Base-by-base conservation (phyloP, 2,329 filamentous ascomycete species). In the Helotiales sp. region DNA sequence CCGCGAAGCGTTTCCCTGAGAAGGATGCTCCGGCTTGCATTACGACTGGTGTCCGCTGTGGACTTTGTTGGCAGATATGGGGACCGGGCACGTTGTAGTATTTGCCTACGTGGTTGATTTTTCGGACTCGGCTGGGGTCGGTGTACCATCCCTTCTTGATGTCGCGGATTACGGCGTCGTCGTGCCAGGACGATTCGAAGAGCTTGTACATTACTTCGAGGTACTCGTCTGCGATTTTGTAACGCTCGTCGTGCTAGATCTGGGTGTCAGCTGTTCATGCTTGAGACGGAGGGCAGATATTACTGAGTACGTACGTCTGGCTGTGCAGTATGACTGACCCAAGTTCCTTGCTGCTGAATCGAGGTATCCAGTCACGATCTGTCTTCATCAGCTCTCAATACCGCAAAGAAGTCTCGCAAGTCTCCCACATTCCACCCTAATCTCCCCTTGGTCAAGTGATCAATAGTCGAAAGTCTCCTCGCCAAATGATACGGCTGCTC, bases 401-500 rank as follows among this genome's bases (percentile, higher is more conserved):
- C 37, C 37, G 6, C 13, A 15, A 15, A 2, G 10, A 40, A 2
- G 10, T 15, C n/a, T n/a, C 17, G 20, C 3, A 4, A 4, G 40
- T n/a, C 22, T 6, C 30, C 32, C 57, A 91, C 85, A 78, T 86
- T 75, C 58, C 70, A 73, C 3, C 67, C 71, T 0, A 73, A 37
- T 78, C 89, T 81, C 26, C 88, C 88, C 52, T 86, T 86, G 0
- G 86, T 86, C 11, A 91, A 78, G 75, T 91, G 89, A 73, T 91
- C 89, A 0, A 91, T 80, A 0, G 89, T 91, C 2, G 85, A 87
- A 7, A 91, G 76, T 22, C 88, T 79, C n/a, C 89, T 77, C 0
- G 89, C 89, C 10, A 91, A 79, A 71, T 89, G 86, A 72, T 90
- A 91, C 0, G 89, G 89, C 75, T 88, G 84, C 74, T 91, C 89